Conservation (phyloP, 257 asterid genomes). For the Verbascum thapsus region DNA sequence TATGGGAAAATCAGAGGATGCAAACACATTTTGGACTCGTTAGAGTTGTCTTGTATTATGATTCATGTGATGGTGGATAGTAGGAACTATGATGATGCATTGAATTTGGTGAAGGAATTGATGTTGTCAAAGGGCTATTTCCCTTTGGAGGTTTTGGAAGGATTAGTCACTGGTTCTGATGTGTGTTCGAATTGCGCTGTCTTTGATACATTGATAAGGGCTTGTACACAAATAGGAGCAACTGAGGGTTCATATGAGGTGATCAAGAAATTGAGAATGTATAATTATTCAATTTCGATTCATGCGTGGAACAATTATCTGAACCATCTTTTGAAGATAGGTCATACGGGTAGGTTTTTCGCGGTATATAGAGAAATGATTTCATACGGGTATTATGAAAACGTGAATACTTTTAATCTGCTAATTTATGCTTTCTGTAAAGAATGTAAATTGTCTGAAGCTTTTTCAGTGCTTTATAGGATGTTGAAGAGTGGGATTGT, state of each 20-base stretch:
- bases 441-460: conserved; percentile 57
- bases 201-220: conserved; percentile 68
- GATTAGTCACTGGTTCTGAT: conserved; percentile 39
- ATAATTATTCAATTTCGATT: conserved; percentile 49
- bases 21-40: conserved; percentile 40
- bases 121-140: conserved; percentile 55
- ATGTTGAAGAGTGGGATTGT: conserved; percentile 67
- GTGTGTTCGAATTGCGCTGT: conserved; percentile 32
- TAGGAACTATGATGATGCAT: conserved; percentile 59
- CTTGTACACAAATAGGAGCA: conserved; percentile 71
- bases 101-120: conserved; percentile 63
- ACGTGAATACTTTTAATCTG: conserved; percentile 66
- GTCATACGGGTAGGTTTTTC: conserved; percentile 60
- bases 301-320: conserved; percentile 84
- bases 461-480: conserved; percentile 59
- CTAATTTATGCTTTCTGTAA: conserved; percentile 66
- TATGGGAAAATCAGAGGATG: conserved; percentile 45
- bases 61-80: conserved; percentile 57
- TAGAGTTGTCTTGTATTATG: conserved; percentile 56
- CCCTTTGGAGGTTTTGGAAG: conserved; percentile 56
- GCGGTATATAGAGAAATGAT: conserved; percentile 59
- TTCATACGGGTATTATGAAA: conserved; percentile 61
- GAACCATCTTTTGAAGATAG: conserved; percentile 65
- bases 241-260: conserved; percentile 62
- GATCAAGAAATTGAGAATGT: conserved; percentile 47